A percentile compares a stretch with the other conserved stretches of the same genome.
Evolutionary conservation across 2,329 filamentous ascomycete genomes (phyloP).

Genomic region (Trichothecium sympodiale): DNA sequence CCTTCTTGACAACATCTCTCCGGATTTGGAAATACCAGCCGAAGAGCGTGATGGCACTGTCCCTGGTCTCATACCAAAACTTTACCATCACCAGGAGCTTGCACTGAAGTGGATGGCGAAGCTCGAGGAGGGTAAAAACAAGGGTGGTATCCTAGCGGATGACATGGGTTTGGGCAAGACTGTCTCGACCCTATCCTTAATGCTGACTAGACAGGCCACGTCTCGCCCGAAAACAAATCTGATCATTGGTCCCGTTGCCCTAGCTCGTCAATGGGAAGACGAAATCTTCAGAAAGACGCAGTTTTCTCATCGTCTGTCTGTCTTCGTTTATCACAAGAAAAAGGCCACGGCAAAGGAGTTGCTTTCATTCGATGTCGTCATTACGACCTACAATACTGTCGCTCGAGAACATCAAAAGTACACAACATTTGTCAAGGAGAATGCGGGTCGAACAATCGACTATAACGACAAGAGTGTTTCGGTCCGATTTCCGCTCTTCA

Average conservation of each 20-base stretch:
- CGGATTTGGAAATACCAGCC: conserved; percentile 53
- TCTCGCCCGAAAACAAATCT: conserved; percentile 53
- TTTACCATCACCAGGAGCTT: conserved; percentile 77
- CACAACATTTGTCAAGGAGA: conserved; percentile 21
- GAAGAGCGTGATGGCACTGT: conserved; percentile 60
- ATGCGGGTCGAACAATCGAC: conserved; percentile 25
- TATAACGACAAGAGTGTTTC: conserved; percentile 23
- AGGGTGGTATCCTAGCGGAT: conserved; percentile 83
- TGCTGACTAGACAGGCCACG: conserved; percentile 54
- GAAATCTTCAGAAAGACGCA: conserved; percentile 66
- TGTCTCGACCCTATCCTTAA: conserved; percentile 69
- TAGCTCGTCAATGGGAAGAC: conserved; percentile 75
- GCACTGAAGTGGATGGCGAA: conserved; percentile 74
- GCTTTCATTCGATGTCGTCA: conserved; percentile 60
- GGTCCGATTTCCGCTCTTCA: conserved; percentile 45
- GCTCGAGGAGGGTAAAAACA: conserved; percentile 68
- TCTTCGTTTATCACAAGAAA: conserved; percentile 62
- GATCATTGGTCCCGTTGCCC: conserved; percentile 68
- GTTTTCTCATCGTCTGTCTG: conserved; percentile 43
- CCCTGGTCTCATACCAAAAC: conserved; percentile 49
- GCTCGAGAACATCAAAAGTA: conserved; percentile 35
- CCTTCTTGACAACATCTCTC: conserved; percentile 60
- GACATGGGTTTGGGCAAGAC: conserved; percentile 94
- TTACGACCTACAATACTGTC: conserved; percentile 81
- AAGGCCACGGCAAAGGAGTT: conserved; percentile 51